These are phyloP conservation scores for Pestalotiopsis sp. DNA, from an alignment of 2,329 filamentous ascomycete species.

Conservation along the genomic window DNA sequence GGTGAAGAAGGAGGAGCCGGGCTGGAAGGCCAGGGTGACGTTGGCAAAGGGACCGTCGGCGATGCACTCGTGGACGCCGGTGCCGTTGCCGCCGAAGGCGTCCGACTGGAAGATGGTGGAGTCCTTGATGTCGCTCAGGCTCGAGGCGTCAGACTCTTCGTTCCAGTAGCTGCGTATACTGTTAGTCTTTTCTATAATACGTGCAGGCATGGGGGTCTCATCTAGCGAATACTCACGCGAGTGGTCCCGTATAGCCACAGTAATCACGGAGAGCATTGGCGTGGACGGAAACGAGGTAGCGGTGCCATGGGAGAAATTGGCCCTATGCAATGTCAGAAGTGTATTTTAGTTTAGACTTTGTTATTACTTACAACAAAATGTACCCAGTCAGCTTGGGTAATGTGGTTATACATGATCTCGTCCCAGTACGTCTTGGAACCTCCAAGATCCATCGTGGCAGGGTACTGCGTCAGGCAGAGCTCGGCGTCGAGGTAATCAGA, in stretches of 20 bases:
- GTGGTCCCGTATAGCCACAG: constrained; percentile 2
- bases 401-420: background rate
- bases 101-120: constrained; percentile 1
- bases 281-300: constrained; percentile 1
- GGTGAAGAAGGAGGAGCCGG: background rate
- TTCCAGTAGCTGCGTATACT: background rate
- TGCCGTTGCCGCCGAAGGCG: constrained; percentile 1
- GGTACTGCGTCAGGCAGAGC: background rate
- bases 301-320: constrained; percentile 9
- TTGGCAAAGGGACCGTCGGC: constrained; percentile 4
- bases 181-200: background rate
- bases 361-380: background rate
- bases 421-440: constrained; percentile 2
- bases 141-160: background rate
- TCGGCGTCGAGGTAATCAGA: constrained; percentile 1
- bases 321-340: background rate
- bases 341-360: no score
- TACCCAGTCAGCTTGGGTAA: background rate
- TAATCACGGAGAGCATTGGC: constrained; percentile 3
- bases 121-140: background rate
- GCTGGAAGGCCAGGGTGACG: background rate
- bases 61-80: background rate
- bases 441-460: background rate
- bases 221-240: background rate
- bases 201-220: no score